Evolutionary conservation across 2,329 filamentous ascomycete genomes (phyloP), one percentile per base, ranked within the genome.

Genomic region (Trichoderma atroviride): DNA sequence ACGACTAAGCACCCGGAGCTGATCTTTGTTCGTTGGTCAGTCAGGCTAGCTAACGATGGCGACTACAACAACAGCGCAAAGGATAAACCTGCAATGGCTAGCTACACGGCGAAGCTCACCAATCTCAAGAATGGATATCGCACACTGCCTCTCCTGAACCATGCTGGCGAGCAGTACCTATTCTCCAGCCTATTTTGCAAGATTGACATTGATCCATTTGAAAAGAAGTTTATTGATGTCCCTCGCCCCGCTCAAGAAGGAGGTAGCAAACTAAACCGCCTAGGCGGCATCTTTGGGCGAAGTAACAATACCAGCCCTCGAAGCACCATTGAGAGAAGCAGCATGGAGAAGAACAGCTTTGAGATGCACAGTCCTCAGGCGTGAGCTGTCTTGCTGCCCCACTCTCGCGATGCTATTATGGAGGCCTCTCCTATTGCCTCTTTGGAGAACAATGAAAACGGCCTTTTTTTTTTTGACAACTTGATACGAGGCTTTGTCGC

Each of bases 131-230:
- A 96, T 79, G 96, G 96, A 33, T 98, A 96, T 79, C 93, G 95
- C 71, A 96, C 97, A 71, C 84, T 98, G 65, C 96, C 95, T 13
- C 85, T 99, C 19, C 91, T 93, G 79, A 94, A 98, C 80, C 87
- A 89, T 68, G 92, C 93, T 72, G 96, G 94, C 71, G 94, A 97
- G 75, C 93, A 94, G 75, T 98, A 96, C 78, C 86, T 97, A 55
- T 97, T 97, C 81, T 97, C 96, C 2, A 96, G 94, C 13, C 84
- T 99, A 19, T 97, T 98, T 80, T 97, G 94, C 83, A 91, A 90
- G 76, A 92, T 98, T 81, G 89, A 89, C 74, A 91, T 88, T 35
- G 84, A 87, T 50, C 83, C 85, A 16, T 81, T 86, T 47, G 86
- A 86, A 57, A 87, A 85, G 71, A 83, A 87, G 72, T 86, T 88